Evolutionary conservation across 805 yeast species (phyloP), one percentile per base, ranked within the genome.

Genomic region (Tetrapisispora iriomotensis): DNA sequence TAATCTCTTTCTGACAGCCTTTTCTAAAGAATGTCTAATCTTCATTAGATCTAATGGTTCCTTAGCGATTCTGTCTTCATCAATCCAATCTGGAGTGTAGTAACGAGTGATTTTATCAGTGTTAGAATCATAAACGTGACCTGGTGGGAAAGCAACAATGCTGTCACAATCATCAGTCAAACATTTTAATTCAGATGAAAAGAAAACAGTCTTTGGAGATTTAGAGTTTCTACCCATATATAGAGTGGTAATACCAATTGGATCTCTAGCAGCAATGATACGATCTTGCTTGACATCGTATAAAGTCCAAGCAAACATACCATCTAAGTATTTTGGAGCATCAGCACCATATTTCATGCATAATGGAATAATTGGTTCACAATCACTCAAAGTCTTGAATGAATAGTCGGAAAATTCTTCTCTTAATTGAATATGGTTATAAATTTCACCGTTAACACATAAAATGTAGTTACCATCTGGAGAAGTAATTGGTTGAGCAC

Each of bases 381-480:
- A 92, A 68, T 92, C 99, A 27, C 87, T 76, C 51, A 85, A 72
- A 37, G 96, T 85, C 66, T 83, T 75, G 77, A 74, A 92, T 45
- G 68, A 62, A 66, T 92, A 92, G 39, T 75, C 82, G 36, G 70
- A 53, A 57, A 80, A 75, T 65, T 83, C 75, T 36, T 74, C 75
- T 73, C 99, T 81, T 58, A 92, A 61, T 53, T 80, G 72, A 64
- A 88, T 85, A 68, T 92, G 98, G 81, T 92, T 92, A 70, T 92
- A 92, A 57, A 92, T 90, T 68, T 92, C 99, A 54, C 97, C 99
- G 72, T 92, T 92, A 62, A 92, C 98, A 45, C 94, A 77, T 47
- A 92, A 70, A 26, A 77, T 65, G 60, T 75, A 75, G 52, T 79
- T 66, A 45, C 74, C 94, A 53, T 87, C 95, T 41, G 72, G 69